Evolutionary conservation across 495 filamentous ascomycete species (phyloP), one percentile per base, ranked within the genome.

Genomic region (Tuber brumale): DNA sequence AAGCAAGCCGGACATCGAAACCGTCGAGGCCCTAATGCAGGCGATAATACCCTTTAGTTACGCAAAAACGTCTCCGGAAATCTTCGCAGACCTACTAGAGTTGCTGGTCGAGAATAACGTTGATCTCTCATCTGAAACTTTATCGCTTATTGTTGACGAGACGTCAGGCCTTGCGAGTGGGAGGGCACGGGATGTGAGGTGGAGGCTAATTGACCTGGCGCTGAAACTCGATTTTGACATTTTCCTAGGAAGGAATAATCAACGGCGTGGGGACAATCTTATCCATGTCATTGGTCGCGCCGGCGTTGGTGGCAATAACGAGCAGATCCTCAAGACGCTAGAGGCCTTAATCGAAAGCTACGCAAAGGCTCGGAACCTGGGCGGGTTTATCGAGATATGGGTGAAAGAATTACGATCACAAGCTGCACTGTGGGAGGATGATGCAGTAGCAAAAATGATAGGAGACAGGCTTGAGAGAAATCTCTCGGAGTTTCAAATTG

Each of bases 171-270:
- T 83, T 51, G 61, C 66, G 21, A 27, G 37, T 35, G 31, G 37
- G 18, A 12, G 57, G 10, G 27, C 69, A 43, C 46, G 27, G 19
- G n/a, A 43, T 37, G 70, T 83, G 10, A 75, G 76, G 27, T 83
- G 81, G 81, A 48, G 76, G 46, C 70, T 83, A 1, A 66, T 83
- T 45, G 69, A 71, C 31, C 23, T 75, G 5, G 79, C 73, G 10
- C 73, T 83, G 18, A 75, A 46, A 44, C 66, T 81, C 44, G 81
- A 83, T 69, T 83, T 81, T 75, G 81, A 83, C 37, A 73, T 80
- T 39, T 83, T 83, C 39, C 75, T 83, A 69, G 79, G 75, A 27
- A 44, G 73, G 3, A 74, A 70, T 41, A 81, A 73, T 37, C 69
- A 79, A 39, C 16, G 14, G 3, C 79, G 81, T 70, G 51, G 44